Conservation (phyloP, 805 yeast species). For the Candida sithepensis region DNA sequence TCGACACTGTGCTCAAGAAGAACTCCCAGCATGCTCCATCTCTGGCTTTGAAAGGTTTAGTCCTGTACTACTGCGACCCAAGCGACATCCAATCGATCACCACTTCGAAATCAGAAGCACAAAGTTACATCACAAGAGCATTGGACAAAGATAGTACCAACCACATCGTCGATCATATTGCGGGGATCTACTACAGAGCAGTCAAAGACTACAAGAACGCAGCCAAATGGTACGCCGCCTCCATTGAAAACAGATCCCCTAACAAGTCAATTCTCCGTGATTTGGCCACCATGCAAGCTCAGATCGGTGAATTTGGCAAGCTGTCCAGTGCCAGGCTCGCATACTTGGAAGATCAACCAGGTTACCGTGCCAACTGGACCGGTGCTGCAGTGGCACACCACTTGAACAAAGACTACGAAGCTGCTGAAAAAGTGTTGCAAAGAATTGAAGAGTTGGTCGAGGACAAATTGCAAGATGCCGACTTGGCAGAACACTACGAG, state of each 20-base stretch:
- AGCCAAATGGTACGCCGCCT: conserved; percentile 68
- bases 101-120: conserved; percentile 51
- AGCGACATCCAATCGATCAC: conserved; percentile 6
- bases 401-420: conserved; percentile 59
- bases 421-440: conserved; percentile 67
- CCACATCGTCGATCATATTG: conserved; percentile 76
- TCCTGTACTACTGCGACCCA: conserved; percentile 48
- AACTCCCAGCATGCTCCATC: conserved; percentile 75
- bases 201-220: conserved; percentile 72
- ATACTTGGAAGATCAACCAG: conserved; percentile 69
- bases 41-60: conserved; percentile 78
- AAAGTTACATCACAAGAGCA: conserved; percentile 57
- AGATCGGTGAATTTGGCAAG: conserved; percentile 67
- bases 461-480: conserved; percentile 64
- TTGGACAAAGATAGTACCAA: conserved; percentile 54
- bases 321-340: conserved; percentile 61
- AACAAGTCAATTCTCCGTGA: conserved; percentile 82
- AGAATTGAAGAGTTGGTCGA: conserved; percentile 73
- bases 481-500: conserved; percentile 78
- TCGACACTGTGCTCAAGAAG: conserved; percentile 75
- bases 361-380: conserved; percentile 89
- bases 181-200: conserved; percentile 78
- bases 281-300: conserved; percentile 74
- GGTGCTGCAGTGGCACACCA: conserved; percentile 83
- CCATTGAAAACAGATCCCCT: conserved; percentile 72